Evolutionary conservation across 371 early-diverging fungal genomes (phyloP), one percentile per base, ranked within the genome.

Genomic region (Mortierella sp.): DNA sequence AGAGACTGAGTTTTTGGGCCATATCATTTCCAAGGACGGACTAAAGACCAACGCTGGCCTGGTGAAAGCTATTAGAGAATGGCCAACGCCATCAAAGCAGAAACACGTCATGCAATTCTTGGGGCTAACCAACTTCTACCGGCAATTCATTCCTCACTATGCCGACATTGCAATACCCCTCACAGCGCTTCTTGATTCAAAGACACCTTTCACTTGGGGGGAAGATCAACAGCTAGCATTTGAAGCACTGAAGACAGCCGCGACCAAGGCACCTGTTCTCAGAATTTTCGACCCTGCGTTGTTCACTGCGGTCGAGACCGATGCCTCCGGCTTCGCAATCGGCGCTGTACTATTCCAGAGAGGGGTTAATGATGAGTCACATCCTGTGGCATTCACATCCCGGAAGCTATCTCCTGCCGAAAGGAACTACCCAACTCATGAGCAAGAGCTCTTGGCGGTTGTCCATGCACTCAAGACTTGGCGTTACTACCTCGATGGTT

Each of bases 91-190:
- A 11, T 37, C 7, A 1, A 64, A 19, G 3, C 53, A 37, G 23
- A 28, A 43, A 16, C 43, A 88, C 12, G 48, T 91, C 0, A 77
- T 79, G 57, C 62, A 58, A 1, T 88, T 91, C 66, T 65, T 89
- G 0, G 90, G 91, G 0, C 70, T 87, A n/a, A n/a, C n/a, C n/a
- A n/a, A 37, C 19, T 73, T 68, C 53, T 85, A 80, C 48, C 74
- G 72, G 12, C 53, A 71, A 2, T 83, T 81, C 53, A 80, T 83
- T 16, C 29, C 28, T 0, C 45, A 66, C 28, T 81, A 77, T 62
- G 60, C 83, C 4, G 23, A 66, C 0, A 67, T 84, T 12, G 83
- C 82, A 7, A 28, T 64, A 1, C 86, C 88, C 0, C 62, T 86
- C 5, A 83, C 80, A 0, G 74, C 80, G 28, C 64, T 87, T 4